Conservation (phyloP, 371 early-diverging fungal species). For the Rhizopus delemar region DNA sequence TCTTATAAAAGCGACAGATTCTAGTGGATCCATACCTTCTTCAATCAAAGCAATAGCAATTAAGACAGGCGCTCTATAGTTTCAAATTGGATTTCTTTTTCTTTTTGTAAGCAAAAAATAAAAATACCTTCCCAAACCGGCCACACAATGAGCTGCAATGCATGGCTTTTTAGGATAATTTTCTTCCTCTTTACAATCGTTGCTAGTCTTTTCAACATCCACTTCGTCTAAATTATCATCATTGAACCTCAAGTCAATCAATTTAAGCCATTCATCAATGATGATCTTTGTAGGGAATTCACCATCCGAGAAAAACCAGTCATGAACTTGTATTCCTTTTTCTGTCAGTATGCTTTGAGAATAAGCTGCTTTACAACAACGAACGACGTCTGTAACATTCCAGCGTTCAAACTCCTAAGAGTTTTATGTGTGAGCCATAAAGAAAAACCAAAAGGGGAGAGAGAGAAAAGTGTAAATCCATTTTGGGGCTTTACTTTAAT, state of each 20-base stretch:
- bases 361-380: constrained; percentile 90
- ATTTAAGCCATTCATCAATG: constrained; percentile 68
- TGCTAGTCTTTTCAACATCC: constrained; percentile 33
- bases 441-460: background rate
- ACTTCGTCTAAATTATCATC: constrained; percentile 20
- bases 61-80: constrained; percentile 59
- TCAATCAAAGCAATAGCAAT: constrained; percentile 79
- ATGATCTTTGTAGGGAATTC: constrained; percentile 70
- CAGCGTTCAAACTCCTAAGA: constrained; percentile 68
- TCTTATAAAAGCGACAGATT: constrained; percentile 72
- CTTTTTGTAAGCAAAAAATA: background rate
- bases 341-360: constrained; percentile 52
- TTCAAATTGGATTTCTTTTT: background rate
- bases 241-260: constrained; percentile 54
- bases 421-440: background rate
- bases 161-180: constrained; percentile 41
- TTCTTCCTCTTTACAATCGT: constrained; percentile 4
- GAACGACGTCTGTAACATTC: constrained; percentile 82
- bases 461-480: no score
- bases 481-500: constrained; percentile 38
- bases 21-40: constrained; percentile 75
- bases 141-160: constrained; percentile 82
- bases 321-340: constrained; percentile 71
- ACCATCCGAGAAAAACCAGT: constrained; percentile 79
- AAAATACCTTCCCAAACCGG: constrained; percentile 70